Conservation (phyloP, 2,329 filamentous ascomycete species). For the Microdochium paspali region DNA sequence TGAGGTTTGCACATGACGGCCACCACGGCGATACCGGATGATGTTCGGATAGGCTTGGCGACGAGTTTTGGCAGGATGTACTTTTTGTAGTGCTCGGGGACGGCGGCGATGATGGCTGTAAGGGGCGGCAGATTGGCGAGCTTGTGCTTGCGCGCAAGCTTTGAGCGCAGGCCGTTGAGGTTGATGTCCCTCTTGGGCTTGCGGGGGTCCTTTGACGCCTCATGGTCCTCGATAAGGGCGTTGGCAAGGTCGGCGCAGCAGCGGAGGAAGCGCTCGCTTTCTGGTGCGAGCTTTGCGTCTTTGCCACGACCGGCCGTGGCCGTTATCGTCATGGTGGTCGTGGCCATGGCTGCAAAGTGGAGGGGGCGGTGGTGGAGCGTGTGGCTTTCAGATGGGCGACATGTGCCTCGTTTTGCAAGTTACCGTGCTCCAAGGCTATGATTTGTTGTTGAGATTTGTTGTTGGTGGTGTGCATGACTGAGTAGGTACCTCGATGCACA, state of each 20-base stretch:
- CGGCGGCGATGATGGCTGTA: slow-evolving; percentile 93
- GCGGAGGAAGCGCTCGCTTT: slow-evolving; percentile 89
- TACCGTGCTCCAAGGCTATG: no score
- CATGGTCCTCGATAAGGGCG: slow-evolving; percentile 88
- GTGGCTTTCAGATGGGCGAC: no score
- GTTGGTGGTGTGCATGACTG: no score
- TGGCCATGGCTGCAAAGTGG: slow-evolving; percentile 15
- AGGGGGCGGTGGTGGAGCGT: no score
- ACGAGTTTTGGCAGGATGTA: slow-evolving; percentile 95
- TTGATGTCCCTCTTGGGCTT: slow-evolving; percentile 80
- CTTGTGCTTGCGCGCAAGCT: slow-evolving; percentile 87
- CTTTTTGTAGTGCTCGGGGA: slow-evolving; percentile 99
- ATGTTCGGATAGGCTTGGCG: slow-evolving; percentile 92
- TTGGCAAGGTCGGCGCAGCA: slow-evolving; percentile 95
- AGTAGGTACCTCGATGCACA: no score
- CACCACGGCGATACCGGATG: slow-evolving; percentile 93
- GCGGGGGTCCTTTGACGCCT: slow-evolving; percentile 64
- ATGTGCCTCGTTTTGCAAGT: no score
- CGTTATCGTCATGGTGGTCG: slow-evolving; percentile 58
- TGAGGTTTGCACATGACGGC: slow-evolving; percentile 99
- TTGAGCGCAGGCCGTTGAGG: slow-evolving; percentile 77
- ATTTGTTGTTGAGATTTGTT: no score
- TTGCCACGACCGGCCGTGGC: slow-evolving; percentile 59
- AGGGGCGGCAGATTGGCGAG: slow-evolving; percentile 81
- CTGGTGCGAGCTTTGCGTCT: slow-evolving; percentile 66